Base-by-base conservation (phyloP, 2,329 filamentous ascomycete genomes). In the Trichoderma breve region DNA sequence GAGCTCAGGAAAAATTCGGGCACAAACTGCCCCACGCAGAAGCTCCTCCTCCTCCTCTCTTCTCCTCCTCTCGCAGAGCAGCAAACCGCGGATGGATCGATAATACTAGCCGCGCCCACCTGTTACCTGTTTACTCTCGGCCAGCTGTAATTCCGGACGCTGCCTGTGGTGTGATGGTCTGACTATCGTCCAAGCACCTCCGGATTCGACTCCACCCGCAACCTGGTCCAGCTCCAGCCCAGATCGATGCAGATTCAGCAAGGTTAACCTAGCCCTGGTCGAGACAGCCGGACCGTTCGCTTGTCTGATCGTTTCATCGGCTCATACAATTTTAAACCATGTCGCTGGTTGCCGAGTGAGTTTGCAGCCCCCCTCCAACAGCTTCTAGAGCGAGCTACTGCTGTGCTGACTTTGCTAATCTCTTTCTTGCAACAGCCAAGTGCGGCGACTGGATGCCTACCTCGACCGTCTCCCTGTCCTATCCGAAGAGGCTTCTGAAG, bases 401-500 rank as follows among this genome's bases (percentile, higher is more conserved):
- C 53, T 18, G 28, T 30, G 43, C 71, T 65, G 58, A 62, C 63
- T 51, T 51, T 34, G 26, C 39, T 43, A 18, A n/a, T 28, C 18
- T 28, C 47, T 36, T 21, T 26, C 47, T 36, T 21, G 15, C 58
- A 24, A 51, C 76, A 89, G 87, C 78, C 89, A 90, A 80, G 86
- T 92, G 73, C 87, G 88, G 78, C 87, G 87, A 73, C 83, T 91
- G 72, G 90, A 91, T 80, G 85, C 87, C 76, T 89, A 91, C 78
- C 86, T 92, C 72, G 90, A 92, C 79, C 87, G 88, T 73, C 86
- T 92, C 18, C 82, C 82, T 36, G 79, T 82, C 51, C 74, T 82
- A 61, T 79, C 81, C 26, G 80, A 82, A 78, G 75, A 83, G 82
- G 71, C 80, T 43, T 83, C 82, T 32, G 83, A 84, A 72, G 82